These are phyloP conservation scores for Cavenderia fasciculata DNA, from an alignment of 78 protist species.

Conservation along the genomic window DNA sequence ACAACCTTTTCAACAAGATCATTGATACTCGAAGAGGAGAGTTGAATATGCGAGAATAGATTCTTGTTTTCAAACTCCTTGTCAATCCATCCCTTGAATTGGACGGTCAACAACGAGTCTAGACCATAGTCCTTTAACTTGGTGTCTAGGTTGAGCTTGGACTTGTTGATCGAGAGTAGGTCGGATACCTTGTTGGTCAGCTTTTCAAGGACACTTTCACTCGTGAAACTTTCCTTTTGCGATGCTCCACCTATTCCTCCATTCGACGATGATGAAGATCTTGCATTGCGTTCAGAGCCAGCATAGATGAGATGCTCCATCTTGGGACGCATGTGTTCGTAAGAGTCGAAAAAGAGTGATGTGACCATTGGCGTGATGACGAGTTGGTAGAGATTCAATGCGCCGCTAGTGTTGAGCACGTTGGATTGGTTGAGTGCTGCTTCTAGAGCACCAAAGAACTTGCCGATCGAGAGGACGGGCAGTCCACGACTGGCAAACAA, in stretches of 20 bases:
- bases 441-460: slow-evolving; percentile 46
- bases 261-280: too few species aligned
- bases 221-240: not conserved
- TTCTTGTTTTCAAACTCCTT: slow-evolving; percentile 51
- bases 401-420: not conserved
- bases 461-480: slow-evolving; percentile 20
- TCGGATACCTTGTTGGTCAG: slow-evolving; percentile 17
- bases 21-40: slow-evolving; percentile 18
- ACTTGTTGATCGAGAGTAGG: slow-evolving; percentile 3
- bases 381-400: too few species aligned
- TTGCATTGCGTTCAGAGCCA: too few species aligned
- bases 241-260: not conserved
- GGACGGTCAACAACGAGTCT: slow-evolving; percentile 66
- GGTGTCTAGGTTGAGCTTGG: slow-evolving; percentile 25
- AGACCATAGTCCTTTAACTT: slow-evolving; percentile 61
- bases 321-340: slow-evolving; percentile 21
- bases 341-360: not conserved
- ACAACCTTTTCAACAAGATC: slow-evolving; percentile 18
- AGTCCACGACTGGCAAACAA: slow-evolving; percentile 23
- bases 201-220: too few species aligned
- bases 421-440: not conserved
- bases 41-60: slow-evolving; percentile 40
- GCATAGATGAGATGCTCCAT: not conserved
- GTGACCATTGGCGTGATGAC: slow-evolving; percentile 20
- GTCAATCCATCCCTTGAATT: slow-evolving; percentile 57